These are phyloP conservation scores for Pleurotus pulmonarius DNA, from an alignment of 768 basidiomycete genomes.

Conservation along the genomic window DNA sequence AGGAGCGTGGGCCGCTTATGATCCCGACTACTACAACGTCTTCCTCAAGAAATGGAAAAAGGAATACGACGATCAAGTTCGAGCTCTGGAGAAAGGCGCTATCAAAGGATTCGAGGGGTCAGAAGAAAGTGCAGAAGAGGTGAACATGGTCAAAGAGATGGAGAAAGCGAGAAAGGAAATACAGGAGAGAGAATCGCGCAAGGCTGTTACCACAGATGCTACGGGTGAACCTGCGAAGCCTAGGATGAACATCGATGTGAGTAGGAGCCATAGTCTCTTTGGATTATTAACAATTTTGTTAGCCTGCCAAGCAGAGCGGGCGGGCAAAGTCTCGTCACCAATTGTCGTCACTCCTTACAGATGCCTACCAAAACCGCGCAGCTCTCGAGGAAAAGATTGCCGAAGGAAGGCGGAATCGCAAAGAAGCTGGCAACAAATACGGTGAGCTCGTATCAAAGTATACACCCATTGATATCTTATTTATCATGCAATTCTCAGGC, in stretches of 20 bases:
- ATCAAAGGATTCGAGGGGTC: slow-evolving; percentile 69
- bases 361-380: slow-evolving; percentile 83
- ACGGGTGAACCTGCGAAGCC: slow-evolving; percentile 57
- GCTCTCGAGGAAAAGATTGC: slow-evolving; percentile 82
- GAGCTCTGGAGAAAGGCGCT: slow-evolving; percentile 66
- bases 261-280: slow-evolving; percentile 17
- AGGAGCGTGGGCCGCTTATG: slow-evolving; percentile 75
- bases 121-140: slow-evolving; percentile 51
- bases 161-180: slow-evolving; percentile 72
- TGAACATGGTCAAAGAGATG: slow-evolving; percentile 74
- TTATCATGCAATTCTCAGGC: slow-evolving; percentile 18
- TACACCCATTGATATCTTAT: slow-evolving; percentile 11
- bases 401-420: slow-evolving; percentile 76
- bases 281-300: slow-evolving; percentile 4
- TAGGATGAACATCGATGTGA: slow-evolving; percentile 79
- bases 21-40: slow-evolving; percentile 61
- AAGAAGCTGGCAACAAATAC: slow-evolving; percentile 91
- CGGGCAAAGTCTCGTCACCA: slow-evolving; percentile 76
- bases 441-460: slow-evolving; percentile 34
- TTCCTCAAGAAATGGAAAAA: slow-evolving; percentile 72
- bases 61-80: slow-evolving; percentile 69
- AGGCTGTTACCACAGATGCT: slow-evolving; percentile 66
- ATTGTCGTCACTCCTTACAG: slow-evolving; percentile 72
- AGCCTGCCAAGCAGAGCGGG: slow-evolving; percentile 70
- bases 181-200: slow-evolving; percentile 72